These are phyloP conservation scores for Pythium volutum DNA, from an alignment of 352 stramenopile genomes.

Conservation along the genomic window DNA sequence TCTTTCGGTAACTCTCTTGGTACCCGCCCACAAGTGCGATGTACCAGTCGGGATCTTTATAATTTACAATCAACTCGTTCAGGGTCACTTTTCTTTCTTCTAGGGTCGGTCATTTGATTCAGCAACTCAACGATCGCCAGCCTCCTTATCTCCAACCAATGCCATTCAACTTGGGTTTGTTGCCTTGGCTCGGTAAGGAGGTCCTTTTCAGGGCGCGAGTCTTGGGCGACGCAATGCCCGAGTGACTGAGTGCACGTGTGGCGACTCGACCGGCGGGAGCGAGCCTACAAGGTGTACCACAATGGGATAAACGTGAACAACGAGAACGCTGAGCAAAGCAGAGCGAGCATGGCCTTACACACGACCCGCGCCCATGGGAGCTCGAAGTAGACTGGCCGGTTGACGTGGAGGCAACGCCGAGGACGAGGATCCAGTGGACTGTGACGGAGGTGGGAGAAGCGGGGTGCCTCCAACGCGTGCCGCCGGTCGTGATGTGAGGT, in stretches of 20 bases:
- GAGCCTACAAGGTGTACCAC: not conserved
- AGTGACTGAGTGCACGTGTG: conserved; percentile 10
- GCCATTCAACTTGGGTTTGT: conserved; percentile 60
- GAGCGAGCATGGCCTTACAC: conserved; percentile 20
- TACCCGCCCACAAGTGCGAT: no score
- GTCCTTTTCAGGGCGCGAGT: conserved; percentile 3
- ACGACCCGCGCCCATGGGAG: conserved; percentile 26
- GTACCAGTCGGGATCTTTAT: conserved; percentile 4
- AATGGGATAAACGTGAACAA: not conserved
- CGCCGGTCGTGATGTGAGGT: conserved; percentile 22
- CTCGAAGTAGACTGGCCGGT: conserved; percentile 28
- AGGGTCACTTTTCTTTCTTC: not conserved
- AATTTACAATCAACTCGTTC: conserved; percentile 13
- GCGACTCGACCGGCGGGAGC: conserved; percentile 2
- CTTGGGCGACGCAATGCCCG: conserved; percentile 28
- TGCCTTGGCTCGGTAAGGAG: conserved; percentile 14
- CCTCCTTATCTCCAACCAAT: conserved; percentile 45
- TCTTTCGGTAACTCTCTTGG: not conserved
- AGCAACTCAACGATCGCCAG: not conserved
- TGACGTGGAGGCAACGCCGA: conserved; percentile 23
- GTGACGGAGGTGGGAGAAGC: conserved; percentile 6
- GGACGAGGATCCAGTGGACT: not conserved
- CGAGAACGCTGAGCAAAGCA: not conserved
- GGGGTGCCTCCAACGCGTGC: conserved; percentile 5
- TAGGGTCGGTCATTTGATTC: not conserved